Evolutionary conservation across 179 eudicot genomes (phyloP), one percentile per base, ranked within the genome.

Genomic region (Beta lomatogona): DNA sequence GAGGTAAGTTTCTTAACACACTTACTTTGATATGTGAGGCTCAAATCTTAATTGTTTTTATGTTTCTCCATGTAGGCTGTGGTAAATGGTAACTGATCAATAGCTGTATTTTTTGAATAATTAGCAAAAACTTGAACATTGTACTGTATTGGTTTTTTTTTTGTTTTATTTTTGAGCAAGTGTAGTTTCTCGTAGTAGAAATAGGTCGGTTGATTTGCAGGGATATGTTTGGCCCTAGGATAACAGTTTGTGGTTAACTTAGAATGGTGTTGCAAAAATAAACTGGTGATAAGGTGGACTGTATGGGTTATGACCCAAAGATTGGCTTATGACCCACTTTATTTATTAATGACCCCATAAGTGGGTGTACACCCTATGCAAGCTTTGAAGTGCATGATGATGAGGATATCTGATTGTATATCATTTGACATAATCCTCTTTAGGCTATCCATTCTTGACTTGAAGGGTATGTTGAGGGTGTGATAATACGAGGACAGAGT

Each of bases 1-100:
- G 94, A 96, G 98, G 99, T 96, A 92, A 65, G 71, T 67, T 75
- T 3, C 61, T 44, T 57, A 19, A 11, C 19, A 53, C 59, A 41
- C 53, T 71, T 53, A 0, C 14, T 59, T 16, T 6, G 5, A 66
- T 6, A 22, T 4, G 13, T 9, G 44, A n/a, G n/a, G n/a, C n/a
- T n/a, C n/a, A n/a, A n/a, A n/a, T n/a, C 22, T 46, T 22, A 16
- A 9, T 22, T 4, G 9, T 50, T 57, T 11, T 18, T 19, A 22
- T 70, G 78, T 41, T 28, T 53, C 55, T 15, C 11, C 61, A 44
- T 21, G 22, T 78, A 36, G 57, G 21, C 55, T 55, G 2, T 16
- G n/a, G 44, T 36, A 36, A 36, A 36, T 2, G 41, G 41, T 36
- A 8, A 76, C n/a, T 21, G 12, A 60, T 4, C 25, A 58, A 5